phyloP scores from a whole-genome alignment of 257 asterid species.

The Leptodermis oblonga region DNA sequence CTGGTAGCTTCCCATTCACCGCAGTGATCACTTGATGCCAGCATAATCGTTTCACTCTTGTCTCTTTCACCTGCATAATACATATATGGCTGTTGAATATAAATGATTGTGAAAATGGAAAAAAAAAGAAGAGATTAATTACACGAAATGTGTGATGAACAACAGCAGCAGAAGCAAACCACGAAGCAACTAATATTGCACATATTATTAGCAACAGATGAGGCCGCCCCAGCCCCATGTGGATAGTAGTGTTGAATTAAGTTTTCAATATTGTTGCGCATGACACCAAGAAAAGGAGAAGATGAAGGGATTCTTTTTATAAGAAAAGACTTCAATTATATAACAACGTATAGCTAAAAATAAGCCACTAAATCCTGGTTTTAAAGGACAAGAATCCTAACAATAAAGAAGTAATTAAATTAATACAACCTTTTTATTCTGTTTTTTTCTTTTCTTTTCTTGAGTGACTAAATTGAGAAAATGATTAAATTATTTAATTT shows the following conservation, averaged over 20 bases:
- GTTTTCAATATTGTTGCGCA: background rate
- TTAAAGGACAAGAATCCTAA: no score
- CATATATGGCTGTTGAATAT: background rate
- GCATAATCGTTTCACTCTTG: conserved; percentile 44
- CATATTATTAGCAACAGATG: conserved; percentile 29
- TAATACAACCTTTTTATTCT: no score
- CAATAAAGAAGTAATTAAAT: no score
- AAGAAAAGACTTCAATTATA: no score
- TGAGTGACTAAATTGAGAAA: no score
- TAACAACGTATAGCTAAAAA: no score
- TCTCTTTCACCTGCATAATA: conserved; percentile 49
- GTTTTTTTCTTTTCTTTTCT: no score
- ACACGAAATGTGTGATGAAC: conserved; percentile 68
- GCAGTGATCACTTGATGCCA: conserved; percentile 51
- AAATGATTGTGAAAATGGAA: background rate
- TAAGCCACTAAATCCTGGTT: no score
- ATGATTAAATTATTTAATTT: no score
- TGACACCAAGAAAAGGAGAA: background rate
- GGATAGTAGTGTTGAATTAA: background rate
- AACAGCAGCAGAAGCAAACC: conserved; percentile 44
- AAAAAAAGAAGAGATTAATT: conserved; percentile 13
- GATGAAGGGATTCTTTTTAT: background rate
- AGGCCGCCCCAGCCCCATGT: conserved; percentile 36
- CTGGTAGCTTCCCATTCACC: conserved; percentile 63
- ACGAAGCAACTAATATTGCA: conserved; percentile 29